A percentile compares a stretch with the other conserved stretches of the same genome.
phyloP scores from a whole-genome alignment of 2,329 filamentous ascomycete genomes.

The Aureobasidium sp. region DNA sequence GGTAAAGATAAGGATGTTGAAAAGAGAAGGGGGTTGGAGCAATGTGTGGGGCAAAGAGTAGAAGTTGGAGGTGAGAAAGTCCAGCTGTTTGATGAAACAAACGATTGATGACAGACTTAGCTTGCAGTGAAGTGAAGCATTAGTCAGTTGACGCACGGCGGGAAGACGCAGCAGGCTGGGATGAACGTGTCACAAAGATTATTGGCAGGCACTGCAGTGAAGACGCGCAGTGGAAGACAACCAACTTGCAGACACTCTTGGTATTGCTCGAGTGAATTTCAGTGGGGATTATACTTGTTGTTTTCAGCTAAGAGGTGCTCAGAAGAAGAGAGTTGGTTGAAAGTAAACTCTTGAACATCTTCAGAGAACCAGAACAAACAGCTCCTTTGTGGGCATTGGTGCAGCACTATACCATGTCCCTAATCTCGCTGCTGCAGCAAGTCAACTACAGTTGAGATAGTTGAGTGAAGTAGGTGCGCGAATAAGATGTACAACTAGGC shows the following conservation, averaged over 20 bases:
- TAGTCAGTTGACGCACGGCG: background rate
- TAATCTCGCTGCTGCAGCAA: background rate
- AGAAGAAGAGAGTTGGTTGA: background rate
- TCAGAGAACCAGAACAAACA: background rate
- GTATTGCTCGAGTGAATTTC: background rate
- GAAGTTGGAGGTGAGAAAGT: background rate
- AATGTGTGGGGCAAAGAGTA: background rate
- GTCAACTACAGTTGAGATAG: too few species aligned
- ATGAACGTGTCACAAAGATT: slow-evolving; percentile 1
- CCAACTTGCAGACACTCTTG: background rate
- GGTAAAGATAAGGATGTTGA: background rate
- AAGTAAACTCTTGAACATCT: background rate
- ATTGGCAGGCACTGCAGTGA: background rate
- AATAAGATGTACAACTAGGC: background rate
- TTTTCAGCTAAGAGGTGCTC: background rate
- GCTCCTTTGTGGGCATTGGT: background rate
- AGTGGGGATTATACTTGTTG: background rate
- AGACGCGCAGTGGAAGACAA: background rate
- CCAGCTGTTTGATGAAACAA: background rate
- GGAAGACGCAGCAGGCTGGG: background rate
- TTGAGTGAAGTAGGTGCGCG: background rate
- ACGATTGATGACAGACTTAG: background rate
- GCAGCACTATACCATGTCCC: background rate
- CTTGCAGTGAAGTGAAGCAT: background rate
- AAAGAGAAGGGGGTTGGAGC: background rate